Evolutionary conservation across 2,329 filamentous ascomycete species (phyloP).

Genomic region (Verticillium dahliae): DNA sequence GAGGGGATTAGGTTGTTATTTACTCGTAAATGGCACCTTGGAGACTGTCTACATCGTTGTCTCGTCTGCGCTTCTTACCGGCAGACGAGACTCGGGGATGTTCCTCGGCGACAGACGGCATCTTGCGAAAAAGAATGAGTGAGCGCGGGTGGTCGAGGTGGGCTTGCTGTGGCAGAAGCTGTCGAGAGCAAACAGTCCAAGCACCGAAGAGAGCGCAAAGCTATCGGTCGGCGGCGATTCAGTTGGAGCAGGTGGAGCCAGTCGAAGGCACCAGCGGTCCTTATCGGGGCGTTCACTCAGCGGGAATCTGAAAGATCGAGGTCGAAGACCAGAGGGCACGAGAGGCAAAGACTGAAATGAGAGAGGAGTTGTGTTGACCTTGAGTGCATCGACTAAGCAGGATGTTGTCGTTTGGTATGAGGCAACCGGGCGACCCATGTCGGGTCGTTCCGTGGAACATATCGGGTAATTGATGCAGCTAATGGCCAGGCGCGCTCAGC

Average conservation of each 20-base stretch:
- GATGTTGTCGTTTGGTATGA: neutral
- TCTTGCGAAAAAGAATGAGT: neutral
- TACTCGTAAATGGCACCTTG: constrained; percentile 11
- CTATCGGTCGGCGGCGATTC: neutral
- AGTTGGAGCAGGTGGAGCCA: neutral
- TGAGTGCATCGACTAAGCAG: neutral
- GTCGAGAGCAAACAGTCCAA: neutral
- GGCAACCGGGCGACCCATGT: neutral
- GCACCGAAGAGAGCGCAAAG: neutral
- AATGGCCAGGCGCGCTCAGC: neutral
- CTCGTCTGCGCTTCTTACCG: constrained; percentile 11
- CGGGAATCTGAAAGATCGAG: neutral
- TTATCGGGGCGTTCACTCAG: neutral
- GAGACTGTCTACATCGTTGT: constrained; percentile 8
- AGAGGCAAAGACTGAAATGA: neutral
- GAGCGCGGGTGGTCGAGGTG: neutral
- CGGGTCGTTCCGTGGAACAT: neutral
- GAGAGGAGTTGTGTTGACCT: neutral
- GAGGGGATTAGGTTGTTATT: neutral
- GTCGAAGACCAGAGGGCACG: neutral
- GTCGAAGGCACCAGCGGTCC: neutral
- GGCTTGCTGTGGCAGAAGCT: neutral
- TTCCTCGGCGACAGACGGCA: constrained; percentile 12
- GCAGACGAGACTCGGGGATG: constrained; percentile 8
- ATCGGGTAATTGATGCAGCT: neutral